Percentiles rank a stretch among this genome's conserved stretches.
phyloP scores from a whole-genome alignment of 306 rosid genomes.

The Cajanus cajan region DNA sequence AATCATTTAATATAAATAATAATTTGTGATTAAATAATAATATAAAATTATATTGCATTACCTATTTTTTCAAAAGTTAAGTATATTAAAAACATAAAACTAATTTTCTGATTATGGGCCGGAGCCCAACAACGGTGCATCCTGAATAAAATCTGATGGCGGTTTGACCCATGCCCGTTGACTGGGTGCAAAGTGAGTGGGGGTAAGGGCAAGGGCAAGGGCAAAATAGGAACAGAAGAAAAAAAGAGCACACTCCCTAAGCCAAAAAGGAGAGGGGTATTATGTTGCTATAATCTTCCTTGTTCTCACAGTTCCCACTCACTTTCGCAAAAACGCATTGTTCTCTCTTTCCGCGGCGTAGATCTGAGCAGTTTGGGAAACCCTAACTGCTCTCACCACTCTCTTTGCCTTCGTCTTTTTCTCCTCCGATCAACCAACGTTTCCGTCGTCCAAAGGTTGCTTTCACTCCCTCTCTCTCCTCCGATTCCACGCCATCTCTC shows the following conservation, averaged over 20 bases:
- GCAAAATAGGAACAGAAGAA: conserved; percentile 13
- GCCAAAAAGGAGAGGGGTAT: background rate
- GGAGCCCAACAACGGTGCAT: background rate
- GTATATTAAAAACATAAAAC: background rate
- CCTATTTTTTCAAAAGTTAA: too few species aligned
- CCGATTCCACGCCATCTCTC: background rate
- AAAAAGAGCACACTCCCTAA: conserved; percentile 9
- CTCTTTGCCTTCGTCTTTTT: conserved; percentile 8
- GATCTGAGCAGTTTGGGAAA: conserved; percentile 84
- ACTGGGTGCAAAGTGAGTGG: conserved; percentile 15
- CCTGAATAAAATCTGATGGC: background rate
- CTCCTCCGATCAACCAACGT: conserved; percentile 28
- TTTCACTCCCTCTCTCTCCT: background rate
- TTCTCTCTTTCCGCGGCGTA: conserved; percentile 54
- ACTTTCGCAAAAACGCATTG: conserved; percentile 25
- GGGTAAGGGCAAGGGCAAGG: background rate
- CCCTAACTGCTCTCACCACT: conserved; percentile 37
- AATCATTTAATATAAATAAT: too few species aligned
- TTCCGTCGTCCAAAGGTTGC: conserved; percentile 18
- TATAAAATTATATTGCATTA: too few species aligned
- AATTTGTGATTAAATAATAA: too few species aligned
- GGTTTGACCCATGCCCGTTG: conserved; percentile 6
- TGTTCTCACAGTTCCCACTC: background rate
- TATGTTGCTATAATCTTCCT: background rate
- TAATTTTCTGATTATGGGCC: conserved; percentile 12